Base-by-base conservation (phyloP, 1,139 yeast species). In the Pichia sp. region DNA sequence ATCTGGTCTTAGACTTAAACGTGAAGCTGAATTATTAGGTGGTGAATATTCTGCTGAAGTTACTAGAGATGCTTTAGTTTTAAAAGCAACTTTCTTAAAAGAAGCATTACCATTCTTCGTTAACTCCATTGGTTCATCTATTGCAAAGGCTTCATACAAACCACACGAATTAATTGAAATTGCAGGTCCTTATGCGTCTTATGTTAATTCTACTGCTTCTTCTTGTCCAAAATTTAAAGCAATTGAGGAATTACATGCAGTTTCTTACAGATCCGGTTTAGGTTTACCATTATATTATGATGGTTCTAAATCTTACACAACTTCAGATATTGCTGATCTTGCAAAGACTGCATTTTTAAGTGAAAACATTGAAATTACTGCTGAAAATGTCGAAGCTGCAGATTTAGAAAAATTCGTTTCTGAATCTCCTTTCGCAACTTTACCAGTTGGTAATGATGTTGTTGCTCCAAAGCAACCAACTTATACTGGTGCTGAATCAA, bases 11-110 rank as follows among this genome's bases (percentile, higher is more conserved):
- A 86, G 98, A 72, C 75, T 90, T 62, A 85, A 90, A 60, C 85
- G 98, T 69, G 98, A 94, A 71, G 72, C 92, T 46, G 99, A 94
- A 71, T 78, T 92, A 55, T 76, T 92, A 58, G 98, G 98, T 55
- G 97, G 96, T 62, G 69, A 69, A 53, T 78, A 87, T 65, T 64
- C 76, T 42, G 73, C 95, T 40, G 60, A 66, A 47, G 82, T 87
- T 56, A 80, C 87, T 64, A 84, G 97, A 73, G 97, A 92, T 65
- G 74, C 82, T 60, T 76, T 94, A 55, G 77, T 85, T 53, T 77
- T 92, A 63, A 75, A 79, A 56, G 82, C 97, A 48, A 74, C 78
- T 58, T 92, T 92, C 73, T 77, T 92, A 67, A 82, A 82, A 66
- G 86, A 85, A 67, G 87, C 84, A 57, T 78, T 94, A 62, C 97